Base-by-base conservation (phyloP, 2,329 filamentous ascomycete species). In the Fusarium marasasianum region DNA sequence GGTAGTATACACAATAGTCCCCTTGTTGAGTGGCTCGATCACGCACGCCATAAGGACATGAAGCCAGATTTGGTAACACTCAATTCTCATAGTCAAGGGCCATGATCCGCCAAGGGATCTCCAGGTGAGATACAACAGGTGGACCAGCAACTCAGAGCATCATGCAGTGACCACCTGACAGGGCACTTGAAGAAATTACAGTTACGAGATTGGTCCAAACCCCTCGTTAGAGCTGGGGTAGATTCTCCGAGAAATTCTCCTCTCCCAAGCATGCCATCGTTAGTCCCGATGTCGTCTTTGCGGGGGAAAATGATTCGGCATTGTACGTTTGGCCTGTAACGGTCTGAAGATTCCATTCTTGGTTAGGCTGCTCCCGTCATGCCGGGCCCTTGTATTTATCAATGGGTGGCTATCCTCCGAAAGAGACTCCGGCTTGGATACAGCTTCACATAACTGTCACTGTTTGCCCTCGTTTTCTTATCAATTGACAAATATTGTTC, bases 241-340 rank as follows among this genome's bases (percentile, higher is more conserved):
- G 66, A 59, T 69, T 80, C 65, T 68, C 79, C 79, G 79, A 80
- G 65, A 80, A 74, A 79, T 80, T 80, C 78, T 80, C 79, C 79
- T 54, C 57, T 24, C 24, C 24, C 29, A 33, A 53, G 62, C 73
- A 76, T 79, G 76, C 35, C 72, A 80, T 79, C 57, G 38, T 55
- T 74, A 69, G 76, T 59, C 71, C 56, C 64, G 73, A 80, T 78
- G 78, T 79, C 66, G 82, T 81, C 74, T 79, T 82, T 56, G 66
- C 60, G 50, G 56, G 59, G 74, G 51, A 24, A 22, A 60, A 51
- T 78, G 77, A 78, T 78, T 78, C 71, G 77, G 74, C 58, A 40
- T 38, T 37, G 61, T 48, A 38, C 37, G 47, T 67, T 64, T 60
- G 53, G 66, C 70, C 76, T 65, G n/a, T 64, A 69, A 77, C 68